Base-by-base conservation (phyloP, 1,139 yeast species). In the Kodamaea plutei region DNA sequence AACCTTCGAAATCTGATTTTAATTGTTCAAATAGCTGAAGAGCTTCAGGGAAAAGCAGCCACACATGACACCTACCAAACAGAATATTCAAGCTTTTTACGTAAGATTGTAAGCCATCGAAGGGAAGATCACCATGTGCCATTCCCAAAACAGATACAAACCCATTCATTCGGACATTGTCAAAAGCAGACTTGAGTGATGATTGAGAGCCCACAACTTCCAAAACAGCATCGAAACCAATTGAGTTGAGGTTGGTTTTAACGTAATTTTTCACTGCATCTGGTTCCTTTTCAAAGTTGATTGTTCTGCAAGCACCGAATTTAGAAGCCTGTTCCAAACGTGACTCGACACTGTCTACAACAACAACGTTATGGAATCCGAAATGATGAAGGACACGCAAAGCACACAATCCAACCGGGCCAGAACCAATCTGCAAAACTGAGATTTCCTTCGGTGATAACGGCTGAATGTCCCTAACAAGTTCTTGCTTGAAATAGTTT, bases 371-470 rank as follows among this genome's bases (percentile, higher is more conserved):
- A 25, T 51, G 47, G 43, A 73, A 64, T 5, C 79, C 79, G 38
- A 64, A 57, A 33, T 67, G 55, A 31, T 60, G 64, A 29, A 76
- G 64, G 0, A 72, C 58, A 16, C 65, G 54, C 29, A 75, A 56
- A 0, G 76, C 76, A 57, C 81, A 76, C 15, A 75, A 58, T 0
- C 81, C 82, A 2, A 78, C 84, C 0, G 84, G 84, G 1, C 84
- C 84, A 11, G 77, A 71, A 1, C 84, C 84, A 4, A 78, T 47
- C 40, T 76, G 81, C 24, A 76, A 54, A 3, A 75, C 52, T 4
- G 64, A 52, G 17, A 64, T 48, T 22, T 69, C 65, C 29, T 54
- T 50, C 18, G 67, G 39, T 3, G 40, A 37, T 25, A 45, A 44
- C 2, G 30, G 27, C 3, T 34, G 34, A 7, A 39, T 31, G 0